Percentiles rank a stretch among this genome's conserved stretches.
These are phyloP conservation scores for Marasmius sp. DNA, from an alignment of 1,284 basidiomycete genomes.

Conservation along the genomic window DNA sequence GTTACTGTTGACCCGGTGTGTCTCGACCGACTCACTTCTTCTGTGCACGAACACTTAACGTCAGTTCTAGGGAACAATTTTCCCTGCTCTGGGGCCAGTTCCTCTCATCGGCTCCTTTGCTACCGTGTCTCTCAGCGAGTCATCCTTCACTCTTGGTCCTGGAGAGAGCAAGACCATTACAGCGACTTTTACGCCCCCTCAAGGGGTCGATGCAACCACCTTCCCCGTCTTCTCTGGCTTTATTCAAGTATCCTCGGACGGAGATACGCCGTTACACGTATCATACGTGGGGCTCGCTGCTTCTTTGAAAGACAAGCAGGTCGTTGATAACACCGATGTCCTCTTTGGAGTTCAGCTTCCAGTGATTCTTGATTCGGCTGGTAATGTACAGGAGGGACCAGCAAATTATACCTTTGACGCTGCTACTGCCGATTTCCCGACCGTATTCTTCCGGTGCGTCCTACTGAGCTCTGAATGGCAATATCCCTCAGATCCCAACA, in stretches of 20 bases:
- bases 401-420: conserved; percentile 38
- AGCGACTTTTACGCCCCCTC: conserved; percentile 26
- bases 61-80: conserved; percentile 32
- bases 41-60: conserved; percentile 1
- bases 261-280: conserved; percentile 26
- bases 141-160: conserved; percentile 7
- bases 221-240: conserved; percentile 47
- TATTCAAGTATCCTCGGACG: conserved; percentile 32
- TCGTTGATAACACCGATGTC: conserved; percentile 33
- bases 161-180: conserved; percentile 7
- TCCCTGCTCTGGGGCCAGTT: conserved; percentile 47
- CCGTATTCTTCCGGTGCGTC: conserved; percentile 25
- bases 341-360: conserved; percentile 32
- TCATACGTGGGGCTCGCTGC: conserved; percentile 35
- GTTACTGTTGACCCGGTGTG: conserved; percentile 37
- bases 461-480: background rate
- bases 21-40: background rate
- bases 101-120: conserved; percentile 45
- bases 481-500: background rate
- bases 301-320: conserved; percentile 28
- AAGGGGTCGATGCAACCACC: conserved; percentile 28
- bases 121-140: conserved; percentile 32
- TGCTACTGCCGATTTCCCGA: conserved; percentile 25
- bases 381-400: conserved; percentile 24
- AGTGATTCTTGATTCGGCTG: conserved; percentile 27